These are phyloP conservation scores for Giardia muris DNA, from an alignment of 208 protist genomes.

Conservation along the genomic window DNA sequence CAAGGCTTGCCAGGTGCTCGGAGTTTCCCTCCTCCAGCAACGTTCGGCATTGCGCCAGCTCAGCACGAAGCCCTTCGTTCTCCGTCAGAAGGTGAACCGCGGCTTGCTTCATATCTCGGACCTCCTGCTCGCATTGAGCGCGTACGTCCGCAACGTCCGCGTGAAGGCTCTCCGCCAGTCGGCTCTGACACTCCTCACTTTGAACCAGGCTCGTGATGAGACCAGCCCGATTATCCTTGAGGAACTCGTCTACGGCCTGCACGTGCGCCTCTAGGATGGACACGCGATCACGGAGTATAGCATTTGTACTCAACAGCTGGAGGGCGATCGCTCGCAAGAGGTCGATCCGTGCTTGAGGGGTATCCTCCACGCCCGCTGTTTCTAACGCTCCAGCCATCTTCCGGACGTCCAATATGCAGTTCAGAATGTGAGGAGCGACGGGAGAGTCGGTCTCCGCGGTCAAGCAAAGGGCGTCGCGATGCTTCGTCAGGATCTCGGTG, in stretches of 20 bases:
- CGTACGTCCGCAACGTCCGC: not conserved
- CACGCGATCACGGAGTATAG: too few relatives aligned
- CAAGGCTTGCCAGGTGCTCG: too few relatives aligned
- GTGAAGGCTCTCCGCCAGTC: not conserved
- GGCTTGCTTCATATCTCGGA: not conserved
- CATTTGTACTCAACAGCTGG: too few relatives aligned
- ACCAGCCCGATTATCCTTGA: not conserved
- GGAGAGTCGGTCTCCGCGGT: too few relatives aligned
- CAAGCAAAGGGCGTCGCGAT: not conserved
- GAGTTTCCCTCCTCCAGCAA: too few relatives aligned
- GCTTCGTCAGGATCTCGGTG: not conserved
- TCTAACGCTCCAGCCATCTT: too few relatives aligned
- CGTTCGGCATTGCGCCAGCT: not conserved
- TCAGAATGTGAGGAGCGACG: too few relatives aligned
- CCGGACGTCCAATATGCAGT: too few relatives aligned
- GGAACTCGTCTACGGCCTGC: not conserved
- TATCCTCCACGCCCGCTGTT: too few relatives aligned
- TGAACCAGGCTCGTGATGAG: not conserved
- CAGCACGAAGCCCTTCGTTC: not conserved
- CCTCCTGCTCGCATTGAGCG: not conserved
- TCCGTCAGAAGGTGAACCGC: not conserved
- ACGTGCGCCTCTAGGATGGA: not conserved
- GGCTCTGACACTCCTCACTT: not conserved
- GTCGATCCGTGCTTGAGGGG: too few relatives aligned
- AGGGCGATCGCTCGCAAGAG: too few relatives aligned